Percentiles rank a stretch among this genome's conserved stretches.
Conservation (phyloP, 192 early-diverging fungal genomes). For the Funneliformis mosseae region DNA sequence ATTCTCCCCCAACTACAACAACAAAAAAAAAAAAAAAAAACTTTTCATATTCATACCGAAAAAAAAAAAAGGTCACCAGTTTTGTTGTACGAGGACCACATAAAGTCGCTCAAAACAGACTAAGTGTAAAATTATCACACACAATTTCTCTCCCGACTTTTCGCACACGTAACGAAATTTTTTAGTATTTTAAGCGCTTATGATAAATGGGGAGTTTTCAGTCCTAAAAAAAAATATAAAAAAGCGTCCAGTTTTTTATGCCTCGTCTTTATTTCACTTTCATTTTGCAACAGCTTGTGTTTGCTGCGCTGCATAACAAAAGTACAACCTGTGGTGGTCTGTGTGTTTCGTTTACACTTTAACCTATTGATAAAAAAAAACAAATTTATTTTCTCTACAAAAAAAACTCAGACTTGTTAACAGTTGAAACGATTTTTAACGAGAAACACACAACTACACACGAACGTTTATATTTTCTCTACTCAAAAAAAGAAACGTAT, state of each 20-base stretch:
- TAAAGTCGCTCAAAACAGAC: slow-evolving; percentile 2
- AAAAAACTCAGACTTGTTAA: neutral
- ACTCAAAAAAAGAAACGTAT: neutral
- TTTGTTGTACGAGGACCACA: slow-evolving; percentile 15
- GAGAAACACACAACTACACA: slow-evolving; percentile 8
- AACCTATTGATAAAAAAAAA: neutral
- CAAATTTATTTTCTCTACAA: too few species aligned
- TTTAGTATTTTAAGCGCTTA: neutral
- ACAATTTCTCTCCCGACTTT: neutral
- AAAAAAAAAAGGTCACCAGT: slow-evolving; percentile 6
- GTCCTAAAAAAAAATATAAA: slow-evolving; percentile 8
- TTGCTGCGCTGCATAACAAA: slow-evolving; percentile 23
- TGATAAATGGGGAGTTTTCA: slow-evolving; percentile 8
- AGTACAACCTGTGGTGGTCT: slow-evolving; percentile 33
- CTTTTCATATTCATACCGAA: too few species aligned
- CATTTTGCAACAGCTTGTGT: slow-evolving; percentile 18
- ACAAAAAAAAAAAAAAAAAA: neutral
- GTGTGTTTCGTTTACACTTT: slow-evolving; percentile 27
- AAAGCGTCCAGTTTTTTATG: slow-evolving; percentile 24
- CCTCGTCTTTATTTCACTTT: slow-evolving; percentile 17
- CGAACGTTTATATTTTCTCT: neutral
- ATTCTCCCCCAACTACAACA: too few species aligned
- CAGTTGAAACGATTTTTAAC: neutral
- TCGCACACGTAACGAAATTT: slow-evolving; percentile 22
- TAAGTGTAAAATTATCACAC: slow-evolving; percentile 12